These are phyloP conservation scores for Trichosporon inkin DNA, from an alignment of 1,284 basidiomycete species.

Conservation along the genomic window DNA sequence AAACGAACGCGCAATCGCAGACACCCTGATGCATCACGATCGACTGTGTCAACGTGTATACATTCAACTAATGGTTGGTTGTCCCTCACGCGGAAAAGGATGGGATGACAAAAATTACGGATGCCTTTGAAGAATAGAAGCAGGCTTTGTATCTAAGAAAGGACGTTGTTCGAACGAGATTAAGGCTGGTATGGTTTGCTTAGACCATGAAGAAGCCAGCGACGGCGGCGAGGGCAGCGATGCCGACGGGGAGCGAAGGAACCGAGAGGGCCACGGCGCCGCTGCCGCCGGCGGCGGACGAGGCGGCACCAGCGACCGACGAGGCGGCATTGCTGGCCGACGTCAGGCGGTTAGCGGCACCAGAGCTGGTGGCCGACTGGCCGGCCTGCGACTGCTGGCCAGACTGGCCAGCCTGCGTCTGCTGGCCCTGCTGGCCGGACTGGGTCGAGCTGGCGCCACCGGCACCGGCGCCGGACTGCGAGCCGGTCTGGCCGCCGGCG, in stretches of 20 bases:
- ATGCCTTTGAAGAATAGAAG: too few species aligned
- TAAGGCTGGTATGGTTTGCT: background rate
- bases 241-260: background rate
- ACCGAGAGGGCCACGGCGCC: background rate
- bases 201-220: slow-evolving; percentile 20
- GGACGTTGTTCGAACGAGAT: background rate
- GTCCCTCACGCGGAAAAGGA: too few species aligned
- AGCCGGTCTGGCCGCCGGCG: background rate
- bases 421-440: slow-evolving; percentile 7
- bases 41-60: too few species aligned
- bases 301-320: slow-evolving; percentile 8
- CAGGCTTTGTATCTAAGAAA: too few species aligned
- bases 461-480: background rate
- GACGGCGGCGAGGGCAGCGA: slow-evolving; percentile 12
- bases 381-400: background rate
- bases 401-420: background rate
- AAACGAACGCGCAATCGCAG: too few species aligned
- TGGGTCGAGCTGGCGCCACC: background rate
- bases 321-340: background rate
- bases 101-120: too few species aligned
- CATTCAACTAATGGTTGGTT: too few species aligned
- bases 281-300: background rate
- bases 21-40: too few species aligned
- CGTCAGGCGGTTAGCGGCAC: slow-evolving; percentile 6
- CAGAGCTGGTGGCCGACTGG: slow-evolving; percentile 7